Percentiles rank a stretch among this genome's conserved stretches.
Evolutionary conservation across 2,329 filamentous ascomycete species (phyloP).

Genomic region (Penicillium sp.): DNA sequence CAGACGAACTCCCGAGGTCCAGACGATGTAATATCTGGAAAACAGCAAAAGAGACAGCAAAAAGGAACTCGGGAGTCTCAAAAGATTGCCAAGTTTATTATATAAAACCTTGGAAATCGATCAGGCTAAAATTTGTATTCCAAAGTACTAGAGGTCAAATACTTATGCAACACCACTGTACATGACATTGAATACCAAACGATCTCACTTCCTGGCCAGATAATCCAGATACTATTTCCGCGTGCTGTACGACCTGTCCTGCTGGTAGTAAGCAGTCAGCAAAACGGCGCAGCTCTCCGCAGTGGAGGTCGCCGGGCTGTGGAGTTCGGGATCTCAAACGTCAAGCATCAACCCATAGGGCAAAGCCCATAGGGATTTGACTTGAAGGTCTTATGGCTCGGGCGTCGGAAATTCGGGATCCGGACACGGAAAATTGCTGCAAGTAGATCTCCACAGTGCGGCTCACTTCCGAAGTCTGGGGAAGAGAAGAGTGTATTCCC

Average conservation of each 20-base stretch:
- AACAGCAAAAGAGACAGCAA: too few species aligned
- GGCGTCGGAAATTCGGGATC: conserved; percentile 21
- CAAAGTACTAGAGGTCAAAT: too few species aligned
- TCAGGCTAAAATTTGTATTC: too few species aligned
- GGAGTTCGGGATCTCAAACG: background rate
- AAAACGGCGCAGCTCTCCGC: conserved; percentile 13
- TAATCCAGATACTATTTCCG: background rate
- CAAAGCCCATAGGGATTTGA: conserved; percentile 1
- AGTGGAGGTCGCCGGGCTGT: conserved; percentile 22
- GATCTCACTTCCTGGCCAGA: background rate
- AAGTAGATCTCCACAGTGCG: conserved; percentile 3
- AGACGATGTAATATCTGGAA: too few species aligned
- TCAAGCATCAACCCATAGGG: background rate
- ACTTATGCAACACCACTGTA: background rate
- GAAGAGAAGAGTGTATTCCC: background rate
- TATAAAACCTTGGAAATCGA: too few species aligned
- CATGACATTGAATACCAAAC: background rate
- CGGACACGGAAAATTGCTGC: conserved; percentile 4
- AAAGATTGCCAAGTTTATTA: too few species aligned
- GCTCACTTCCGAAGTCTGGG: conserved; percentile 9
- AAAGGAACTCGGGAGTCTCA: too few species aligned
- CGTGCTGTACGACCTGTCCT: background rate
- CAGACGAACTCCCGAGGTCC: too few species aligned
- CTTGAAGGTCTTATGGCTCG: conserved; percentile 6
- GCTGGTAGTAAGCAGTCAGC: background rate